A percentile compares a stretch with the other conserved stretches of the same genome.
phyloP scores from a whole-genome alignment of 75 land plant species.

The Picea glauca region DNA sequence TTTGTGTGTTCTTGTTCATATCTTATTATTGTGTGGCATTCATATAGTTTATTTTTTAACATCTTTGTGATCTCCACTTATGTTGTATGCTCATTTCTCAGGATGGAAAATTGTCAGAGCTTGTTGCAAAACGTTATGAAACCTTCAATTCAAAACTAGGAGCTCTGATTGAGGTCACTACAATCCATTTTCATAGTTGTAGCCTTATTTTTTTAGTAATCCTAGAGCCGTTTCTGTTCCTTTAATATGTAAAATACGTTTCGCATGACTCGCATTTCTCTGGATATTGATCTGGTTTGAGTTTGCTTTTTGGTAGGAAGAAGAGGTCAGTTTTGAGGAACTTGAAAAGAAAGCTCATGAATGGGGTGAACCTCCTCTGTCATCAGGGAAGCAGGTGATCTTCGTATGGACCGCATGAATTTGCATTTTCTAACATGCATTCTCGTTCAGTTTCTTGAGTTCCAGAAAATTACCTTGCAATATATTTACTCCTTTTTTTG shows the following conservation, averaged over 20 bases:
- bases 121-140: conserved; percentile 78
- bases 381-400: conserved; percentile 89
- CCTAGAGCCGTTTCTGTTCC: neutral
- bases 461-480: neutral
- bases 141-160: conserved; percentile 82
- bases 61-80: neutral
- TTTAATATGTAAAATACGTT: neutral
- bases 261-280: neutral
- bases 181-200: neutral
- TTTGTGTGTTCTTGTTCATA: conserved; percentile 2
- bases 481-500: neutral
- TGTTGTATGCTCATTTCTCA: conserved; percentile 18
- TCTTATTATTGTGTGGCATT: neutral
- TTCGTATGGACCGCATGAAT: neutral
- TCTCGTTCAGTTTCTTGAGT: neutral
- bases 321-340: conserved; percentile 72
- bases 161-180: conserved; percentile 66
- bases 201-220: neutral
- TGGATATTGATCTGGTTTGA: conserved; percentile 6
- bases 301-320: conserved; percentile 45
- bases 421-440: neutral
- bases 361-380: conserved; percentile 73
- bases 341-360: conserved; percentile 87
- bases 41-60: neutral
- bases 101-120: conserved; percentile 76